Evolutionary conservation across 352 stramenopile genomes (phyloP), one percentile per base, ranked within the genome.

Genomic region (Pythium periplocum): DNA sequence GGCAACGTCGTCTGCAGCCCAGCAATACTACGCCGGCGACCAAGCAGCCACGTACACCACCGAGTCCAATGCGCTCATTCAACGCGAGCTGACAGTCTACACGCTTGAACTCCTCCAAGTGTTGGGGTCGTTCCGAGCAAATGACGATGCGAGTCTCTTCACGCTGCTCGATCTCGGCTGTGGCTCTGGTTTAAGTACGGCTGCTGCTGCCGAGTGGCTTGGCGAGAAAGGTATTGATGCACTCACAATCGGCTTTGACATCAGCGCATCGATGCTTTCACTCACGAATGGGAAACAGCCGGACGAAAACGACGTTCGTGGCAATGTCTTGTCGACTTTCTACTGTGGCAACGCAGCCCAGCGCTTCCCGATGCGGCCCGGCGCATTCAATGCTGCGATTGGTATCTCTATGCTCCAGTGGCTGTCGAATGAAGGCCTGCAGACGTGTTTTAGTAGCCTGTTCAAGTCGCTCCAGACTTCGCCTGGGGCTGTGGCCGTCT

Each of bases 391-490:
- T 46, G 64, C 63, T 35, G 78, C 75, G 42, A 84, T 90, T 46
- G 73, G 78, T 8, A 87, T 93, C 53, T 93, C 82, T 2, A 93
- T 93, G 82, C 59, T 93, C 17, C 82, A 93, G 59, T 93, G 82
- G 82, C 59, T 93, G 44, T 78, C 76, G n/a, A 55, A 63, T 3
- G 60, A 76, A 7, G 79, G 78, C 31, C 50, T 93, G 6, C 57
- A 73, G 34, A 53, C 68, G n/a, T 93, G 78, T 49, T 87, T 88
- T 48, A 61, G 48, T 34, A 86, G 75, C 32, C 49, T 93, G 7
- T 34, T 69, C 2, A 49, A 53, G 37, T 64, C 71, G 12, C 51
- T 90, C 7, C 59, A 53, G 2, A 26, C 17, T 26, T 26, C 17
- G 17, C 39, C 40, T 36, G 34, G 48, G 3, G 55, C 52, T 2